These are phyloP conservation scores for Coprinopsis strossmayeri DNA, from an alignment of 768 basidiomycete genomes.

Conservation along the genomic window DNA sequence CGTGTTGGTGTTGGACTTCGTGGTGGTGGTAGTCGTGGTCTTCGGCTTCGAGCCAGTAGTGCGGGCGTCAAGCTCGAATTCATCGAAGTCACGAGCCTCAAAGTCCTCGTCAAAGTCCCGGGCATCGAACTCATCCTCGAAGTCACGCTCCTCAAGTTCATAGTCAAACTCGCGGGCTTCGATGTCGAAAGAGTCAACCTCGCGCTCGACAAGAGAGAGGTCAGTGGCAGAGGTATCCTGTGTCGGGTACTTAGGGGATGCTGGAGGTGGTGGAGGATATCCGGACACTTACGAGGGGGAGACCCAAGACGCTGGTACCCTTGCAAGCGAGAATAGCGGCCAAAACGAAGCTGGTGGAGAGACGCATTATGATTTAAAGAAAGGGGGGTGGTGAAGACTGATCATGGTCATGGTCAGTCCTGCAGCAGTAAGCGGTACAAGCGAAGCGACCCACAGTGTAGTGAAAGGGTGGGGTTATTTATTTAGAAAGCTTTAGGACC, in stretches of 20 bases:
- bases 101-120: constrained; percentile 1
- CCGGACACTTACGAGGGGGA: constrained; percentile 5
- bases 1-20: background rate
- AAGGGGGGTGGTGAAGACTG: constrained; percentile 1
- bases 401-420: background rate
- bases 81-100: constrained; percentile 3
- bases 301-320: constrained; percentile 7
- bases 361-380: constrained; percentile 10
- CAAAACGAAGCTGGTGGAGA: constrained; percentile 12
- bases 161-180: constrained; percentile 6
- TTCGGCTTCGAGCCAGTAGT: background rate
- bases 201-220: constrained; percentile 7
- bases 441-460: too few relatives aligned
- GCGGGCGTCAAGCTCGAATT: constrained; percentile 1
- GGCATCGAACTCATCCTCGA: constrained; percentile 2
- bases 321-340: constrained; percentile 10
- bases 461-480: constrained; percentile 2
- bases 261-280: too few relatives aligned
- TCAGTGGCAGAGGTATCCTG: background rate
- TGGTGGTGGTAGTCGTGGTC: background rate
- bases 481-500: constrained; percentile 8
- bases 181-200: constrained; percentile 1
- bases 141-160: constrained; percentile 1
- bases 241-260: background rate
- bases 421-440: too few relatives aligned